phyloP scores from a whole-genome alignment of 257 asterid species.

The Primulina eburnea region DNA sequence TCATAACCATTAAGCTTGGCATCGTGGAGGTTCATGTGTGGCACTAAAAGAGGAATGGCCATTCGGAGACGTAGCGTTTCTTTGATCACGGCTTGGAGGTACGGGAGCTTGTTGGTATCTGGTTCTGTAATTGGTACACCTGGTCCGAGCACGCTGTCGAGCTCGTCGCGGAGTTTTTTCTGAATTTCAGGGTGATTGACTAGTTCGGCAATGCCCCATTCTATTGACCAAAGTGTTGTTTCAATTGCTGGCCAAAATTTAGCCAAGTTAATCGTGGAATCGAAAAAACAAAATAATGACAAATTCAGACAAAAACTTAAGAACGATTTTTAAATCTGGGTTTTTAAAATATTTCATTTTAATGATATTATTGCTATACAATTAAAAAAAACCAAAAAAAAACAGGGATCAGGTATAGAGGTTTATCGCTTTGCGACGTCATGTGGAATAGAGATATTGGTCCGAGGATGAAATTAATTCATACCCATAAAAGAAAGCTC shows the following conservation, averaged over 20 bases:
- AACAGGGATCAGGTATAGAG: not conserved
- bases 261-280: not conserved
- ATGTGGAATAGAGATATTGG: no score
- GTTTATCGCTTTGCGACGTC: not conserved
- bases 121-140: slow-evolving; percentile 46
- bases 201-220: slow-evolving; percentile 51
- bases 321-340: not conserved
- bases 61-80: slow-evolving; percentile 45
- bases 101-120: slow-evolving; percentile 37
- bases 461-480: no score
- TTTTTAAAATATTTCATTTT: no score
- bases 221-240: slow-evolving; percentile 49
- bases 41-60: slow-evolving; percentile 53
- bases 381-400: no score
- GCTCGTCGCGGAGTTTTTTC: slow-evolving; percentile 40
- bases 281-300: no score
- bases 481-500: no score
- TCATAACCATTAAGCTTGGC: slow-evolving; percentile 31
- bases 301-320: not conserved
- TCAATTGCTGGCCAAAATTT: slow-evolving; percentile 35
- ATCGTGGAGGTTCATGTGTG: slow-evolving; percentile 53
- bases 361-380: no score
- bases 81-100: slow-evolving; percentile 51
- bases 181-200: slow-evolving; percentile 50
- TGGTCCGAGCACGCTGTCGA: slow-evolving; percentile 44